Base-by-base conservation (phyloP, 1,139 yeast genomes). In the Yamadazyma taylorii region DNA sequence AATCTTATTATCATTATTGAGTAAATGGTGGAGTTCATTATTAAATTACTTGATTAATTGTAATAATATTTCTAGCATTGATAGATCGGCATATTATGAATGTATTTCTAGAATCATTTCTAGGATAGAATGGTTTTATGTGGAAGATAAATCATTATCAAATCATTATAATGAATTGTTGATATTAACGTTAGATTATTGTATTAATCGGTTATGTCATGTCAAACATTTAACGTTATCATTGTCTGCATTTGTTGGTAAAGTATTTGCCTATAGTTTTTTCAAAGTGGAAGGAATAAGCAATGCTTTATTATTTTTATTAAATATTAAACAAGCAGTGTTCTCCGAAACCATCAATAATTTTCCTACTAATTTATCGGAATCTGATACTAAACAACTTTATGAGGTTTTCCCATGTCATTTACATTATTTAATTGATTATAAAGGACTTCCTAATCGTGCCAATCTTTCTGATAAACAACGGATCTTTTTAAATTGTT, bases 181-280 rank as follows among this genome's bases (percentile, higher is more conserved):
- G 29, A 57, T 68, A 4, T 63, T 68, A 24, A 85, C 95, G 0
- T 61, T 85, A 40, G 78, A 73, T 32, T 76, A 70, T 48, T 72
- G 81, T 36, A 68, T 84, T 15, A 61, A 64, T 33, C 72, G 76
- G 40, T 55, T 70, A 48, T 65, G 82, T 12, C 65, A 73, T 31
- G 51, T 76, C 34, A 83, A 83, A 53, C 69, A 69, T 7, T 62
- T 82, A 6, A 73, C 90, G 1, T 59, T 81, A 8, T 68, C 85
- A 4, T 59, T 80, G 13, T 73, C 81, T 17, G 94, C 94, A 2
- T 85, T 86, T 52, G 69, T 82, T n/a, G 95, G 95, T 9, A 86
- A 87, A 53, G 75, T 83, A 1, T 77, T 87, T 56, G 90, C 94
- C 1, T 77, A 78, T 52, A 64, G 81, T 11, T 86, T 74, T 48